Base-by-base conservation (phyloP, 164 flowering plant genomes). In the Umbellularia californica region DNA sequence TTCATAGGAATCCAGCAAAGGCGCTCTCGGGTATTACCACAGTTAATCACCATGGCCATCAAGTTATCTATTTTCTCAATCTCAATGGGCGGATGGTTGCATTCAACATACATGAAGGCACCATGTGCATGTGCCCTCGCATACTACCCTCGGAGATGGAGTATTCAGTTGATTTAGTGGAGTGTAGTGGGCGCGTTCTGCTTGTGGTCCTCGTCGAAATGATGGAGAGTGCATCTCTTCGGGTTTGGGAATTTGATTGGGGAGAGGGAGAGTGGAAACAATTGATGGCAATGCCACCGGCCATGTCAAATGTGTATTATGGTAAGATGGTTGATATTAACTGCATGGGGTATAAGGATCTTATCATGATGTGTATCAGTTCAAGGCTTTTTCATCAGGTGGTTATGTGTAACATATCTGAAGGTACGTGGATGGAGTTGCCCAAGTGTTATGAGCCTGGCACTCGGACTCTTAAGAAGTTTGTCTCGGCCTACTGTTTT, bases 301-400 rank as follows among this genome's bases (percentile, higher is more conserved):
- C 84, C 19, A 88, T 86, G 88, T 84, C 94, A 0, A 86, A 85
- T 30, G 86, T 82, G 51, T 85, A 79, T 22, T 87, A 83, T 70
- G 90, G 90, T 35, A 87, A 84, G 87, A 88, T 83, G 71, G 88
- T 83, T 20, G 94, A 90, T 72, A 84, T 88, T 6, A 90, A 90
- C 84, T 90, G 92, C 72, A 82, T 79, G 2, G 92, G 85, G 0
- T 76, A 82, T 2, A 84, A 82, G 41, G 72, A 84, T 60, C 75
- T 69, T 70, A 83, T 87, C 67, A 66, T 90, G 52, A 80, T 90
- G 12, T 88, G 94, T 79, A 65, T 83, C 60, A 88, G 76, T 75
- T 83, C 87, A 0, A 72, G 62, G 0, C 85, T 83, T 69, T 50
- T 82, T 41, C 82, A 72, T 50, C 65, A 81, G 2, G 82, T 81